These are phyloP conservation scores for Nissolia schottii DNA, from an alignment of 306 rosid species.

Conservation along the genomic window DNA sequence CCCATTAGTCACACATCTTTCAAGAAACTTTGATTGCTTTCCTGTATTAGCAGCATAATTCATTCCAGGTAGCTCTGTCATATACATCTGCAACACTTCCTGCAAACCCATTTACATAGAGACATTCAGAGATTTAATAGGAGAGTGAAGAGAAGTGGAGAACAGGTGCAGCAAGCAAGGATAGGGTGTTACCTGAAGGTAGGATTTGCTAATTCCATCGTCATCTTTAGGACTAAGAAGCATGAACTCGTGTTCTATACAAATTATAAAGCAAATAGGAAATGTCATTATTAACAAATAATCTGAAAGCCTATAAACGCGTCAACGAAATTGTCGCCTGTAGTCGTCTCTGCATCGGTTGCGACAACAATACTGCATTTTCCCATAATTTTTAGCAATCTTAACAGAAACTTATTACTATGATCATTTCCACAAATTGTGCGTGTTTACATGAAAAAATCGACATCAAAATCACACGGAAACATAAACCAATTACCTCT, in stretches of 20 bases:
- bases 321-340: too few species aligned
- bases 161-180: neutral
- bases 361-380: neutral
- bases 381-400: too few species aligned
- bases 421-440: neutral
- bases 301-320: neutral
- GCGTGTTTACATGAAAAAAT: neutral
- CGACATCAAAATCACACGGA: neutral
- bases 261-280: neutral
- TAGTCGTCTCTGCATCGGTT: neutral
- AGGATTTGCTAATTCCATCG: slow-evolving; percentile 35
- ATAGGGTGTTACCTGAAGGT: slow-evolving; percentile 56
- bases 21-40: slow-evolving; percentile 72
- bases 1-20: slow-evolving; percentile 87
- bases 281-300: neutral
- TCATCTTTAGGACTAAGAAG: slow-evolving; percentile 72
- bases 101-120: slow-evolving; percentile 30
- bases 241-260: slow-evolving; percentile 43
- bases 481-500: slow-evolving; percentile 23
- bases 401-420: too few species aligned
- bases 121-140: neutral
- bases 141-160: neutral
- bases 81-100: slow-evolving; percentile 70
- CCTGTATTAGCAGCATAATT: slow-evolving; percentile 91
- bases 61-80: slow-evolving; percentile 80